A percentile compares a stretch with the other conserved stretches of the same genome.
These are phyloP conservation scores for Brasilioporus rufonigricans DNA, from an alignment of 768 basidiomycete species.

Conservation along the genomic window DNA sequence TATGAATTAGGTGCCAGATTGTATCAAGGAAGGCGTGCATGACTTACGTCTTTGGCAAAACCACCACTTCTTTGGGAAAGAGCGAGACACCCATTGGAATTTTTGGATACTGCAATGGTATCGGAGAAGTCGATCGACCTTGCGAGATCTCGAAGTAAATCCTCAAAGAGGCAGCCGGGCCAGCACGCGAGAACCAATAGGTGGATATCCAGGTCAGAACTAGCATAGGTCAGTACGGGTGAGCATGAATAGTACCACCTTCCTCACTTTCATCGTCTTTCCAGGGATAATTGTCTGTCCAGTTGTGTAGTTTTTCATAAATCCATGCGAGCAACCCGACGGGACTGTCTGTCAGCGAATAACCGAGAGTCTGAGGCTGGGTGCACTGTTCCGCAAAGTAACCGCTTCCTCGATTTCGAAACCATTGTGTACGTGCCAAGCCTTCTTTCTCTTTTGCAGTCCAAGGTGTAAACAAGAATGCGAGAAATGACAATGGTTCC, in stretches of 20 bases:
- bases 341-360: conserved; percentile 54
- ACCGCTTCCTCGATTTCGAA: conserved; percentile 24
- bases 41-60: conserved; percentile 38
- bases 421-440: conserved; percentile 15
- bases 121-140: not conserved
- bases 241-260: conserved; percentile 3
- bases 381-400: conserved; percentile 35
- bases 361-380: conserved; percentile 51
- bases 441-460: conserved; percentile 26
- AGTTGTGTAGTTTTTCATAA: conserved; percentile 47
- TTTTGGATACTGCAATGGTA: not conserved
- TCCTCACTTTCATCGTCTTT: conserved; percentile 48
- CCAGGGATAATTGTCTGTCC: conserved; percentile 54
- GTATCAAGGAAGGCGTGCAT: not conserved
- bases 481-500: conserved; percentile 28
- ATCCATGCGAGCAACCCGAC: conserved; percentile 51
- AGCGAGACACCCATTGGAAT: conserved; percentile 48
- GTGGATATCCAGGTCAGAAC: conserved; percentile 60
- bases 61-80: conserved; percentile 48
- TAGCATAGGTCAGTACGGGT: conserved; percentile 17
- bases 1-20: not conserved
- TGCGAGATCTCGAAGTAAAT: conserved; percentile 54
- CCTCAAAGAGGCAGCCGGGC: conserved; percentile 53
- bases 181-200: conserved; percentile 57
- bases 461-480: conserved; percentile 25